A percentile compares a stretch with the other conserved stretches of the same genome.
Evolutionary conservation across 176 grass and related monocot genomes (phyloP).

Genomic region (Stipa capillata): DNA sequence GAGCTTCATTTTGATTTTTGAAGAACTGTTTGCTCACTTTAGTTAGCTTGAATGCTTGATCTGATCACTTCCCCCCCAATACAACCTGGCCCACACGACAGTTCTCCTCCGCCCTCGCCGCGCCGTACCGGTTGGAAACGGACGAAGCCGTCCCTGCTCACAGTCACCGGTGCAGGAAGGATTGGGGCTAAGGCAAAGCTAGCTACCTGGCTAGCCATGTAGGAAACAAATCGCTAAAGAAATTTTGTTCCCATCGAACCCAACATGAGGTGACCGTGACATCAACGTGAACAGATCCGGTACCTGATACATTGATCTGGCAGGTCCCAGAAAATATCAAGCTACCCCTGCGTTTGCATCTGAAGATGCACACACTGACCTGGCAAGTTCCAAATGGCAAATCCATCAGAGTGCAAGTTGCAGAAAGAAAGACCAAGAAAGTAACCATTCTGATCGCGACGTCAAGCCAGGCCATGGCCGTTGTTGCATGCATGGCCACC

Average conservation of each 20-base stretch:
- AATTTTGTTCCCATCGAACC: neutral
- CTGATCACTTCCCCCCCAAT: too few species aligned
- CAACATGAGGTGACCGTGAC: neutral
- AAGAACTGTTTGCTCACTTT: too few species aligned
- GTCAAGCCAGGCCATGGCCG: neutral
- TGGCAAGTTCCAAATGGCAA: neutral
- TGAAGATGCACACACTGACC: neutral
- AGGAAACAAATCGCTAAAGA: neutral
- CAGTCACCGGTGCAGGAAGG: neutral
- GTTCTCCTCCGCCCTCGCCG: too few species aligned
- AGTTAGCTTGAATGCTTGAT: too few species aligned
- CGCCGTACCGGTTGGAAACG: too few species aligned
- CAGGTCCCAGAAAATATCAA: neutral
- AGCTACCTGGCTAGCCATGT: neutral
- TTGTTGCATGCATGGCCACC: neutral
- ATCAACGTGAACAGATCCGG: neutral
- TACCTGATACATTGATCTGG: neutral
- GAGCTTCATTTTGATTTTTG: too few species aligned
- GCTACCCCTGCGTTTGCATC: neutral
- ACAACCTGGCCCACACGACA: too few species aligned
- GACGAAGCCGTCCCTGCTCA: neutral
- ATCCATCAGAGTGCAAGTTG: neutral
- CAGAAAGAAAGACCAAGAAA: neutral
- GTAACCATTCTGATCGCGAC: neutral
- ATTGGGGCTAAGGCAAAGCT: neutral